phyloP scores from a whole-genome alignment of 768 basidiomycete species.

The Calvatia gigantea region DNA sequence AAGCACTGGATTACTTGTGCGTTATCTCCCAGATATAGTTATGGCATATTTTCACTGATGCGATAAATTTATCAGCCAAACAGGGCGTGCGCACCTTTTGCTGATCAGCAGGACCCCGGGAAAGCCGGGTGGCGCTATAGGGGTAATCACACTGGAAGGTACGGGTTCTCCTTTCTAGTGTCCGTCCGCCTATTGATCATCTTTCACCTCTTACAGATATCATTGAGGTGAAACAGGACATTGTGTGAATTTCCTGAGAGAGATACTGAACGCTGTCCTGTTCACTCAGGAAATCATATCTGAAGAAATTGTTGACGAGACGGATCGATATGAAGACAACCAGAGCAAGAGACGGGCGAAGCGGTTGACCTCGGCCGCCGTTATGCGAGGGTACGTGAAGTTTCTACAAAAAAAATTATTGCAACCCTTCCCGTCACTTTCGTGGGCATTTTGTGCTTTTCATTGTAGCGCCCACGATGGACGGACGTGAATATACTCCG shows the following conservation, averaged over 20 bases:
- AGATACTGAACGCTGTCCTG: not conserved
- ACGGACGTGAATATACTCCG: not conserved
- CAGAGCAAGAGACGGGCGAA: constrained; percentile 72
- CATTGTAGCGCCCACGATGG: constrained; percentile 14
- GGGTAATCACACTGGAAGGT: constrained; percentile 90
- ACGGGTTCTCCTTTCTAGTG: constrained; percentile 9
- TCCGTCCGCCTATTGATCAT: not conserved
- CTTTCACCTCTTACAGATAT: constrained; percentile 44
- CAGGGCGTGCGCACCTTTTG: constrained; percentile 89
- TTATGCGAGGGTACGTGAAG: constrained; percentile 75
- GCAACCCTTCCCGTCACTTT: not conserved
- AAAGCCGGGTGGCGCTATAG: constrained; percentile 76
- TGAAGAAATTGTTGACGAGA: constrained; percentile 95
- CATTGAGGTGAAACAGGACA: constrained; percentile 50
- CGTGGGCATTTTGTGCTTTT: not conserved
- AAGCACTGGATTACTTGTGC: constrained; percentile 91
- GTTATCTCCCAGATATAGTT: constrained; percentile 16
- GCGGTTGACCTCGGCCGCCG: constrained; percentile 64
- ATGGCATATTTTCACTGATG: not conserved
- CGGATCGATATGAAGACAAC: constrained; percentile 87
- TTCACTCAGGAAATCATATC: constrained; percentile 79
- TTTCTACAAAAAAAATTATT: not conserved
- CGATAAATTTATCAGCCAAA: constrained; percentile 56
- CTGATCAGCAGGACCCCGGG: constrained; percentile 86
- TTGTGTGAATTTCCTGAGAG: not conserved